phyloP scores from a whole-genome alignment of 768 basidiomycete genomes.

The Auricularia sp. region DNA sequence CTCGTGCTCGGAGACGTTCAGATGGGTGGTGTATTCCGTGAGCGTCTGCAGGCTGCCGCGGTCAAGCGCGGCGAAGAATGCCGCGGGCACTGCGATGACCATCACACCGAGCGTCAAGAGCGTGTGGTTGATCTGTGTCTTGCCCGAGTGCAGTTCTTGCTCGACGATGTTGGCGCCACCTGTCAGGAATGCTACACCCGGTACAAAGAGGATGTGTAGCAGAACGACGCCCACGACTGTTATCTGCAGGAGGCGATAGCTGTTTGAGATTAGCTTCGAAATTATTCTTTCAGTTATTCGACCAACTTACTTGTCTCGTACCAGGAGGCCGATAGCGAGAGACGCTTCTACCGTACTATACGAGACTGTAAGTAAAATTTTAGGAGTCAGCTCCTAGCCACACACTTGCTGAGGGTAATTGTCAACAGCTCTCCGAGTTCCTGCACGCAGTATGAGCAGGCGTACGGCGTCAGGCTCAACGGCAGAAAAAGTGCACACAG shows the following conservation, averaged over 20 bases:
- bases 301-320: constrained; percentile 29
- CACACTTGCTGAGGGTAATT: constrained; percentile 14
- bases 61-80: not conserved
- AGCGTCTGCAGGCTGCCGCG: not conserved
- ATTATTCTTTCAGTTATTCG: too few relatives aligned
- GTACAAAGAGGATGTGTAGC: constrained; percentile 60
- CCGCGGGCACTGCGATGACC: not conserved
- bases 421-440: not conserved
- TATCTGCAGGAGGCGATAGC: not conserved
- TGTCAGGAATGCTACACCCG: constrained; percentile 58
- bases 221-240: constrained; percentile 47
- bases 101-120: constrained; percentile 61
- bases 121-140: constrained; percentile 55
- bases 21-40: constrained; percentile 35
- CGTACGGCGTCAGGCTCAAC: not conserved
- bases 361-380: constrained; percentile 27
- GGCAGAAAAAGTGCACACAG: constrained; percentile 10
- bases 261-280: not conserved
- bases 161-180: constrained; percentile 56
- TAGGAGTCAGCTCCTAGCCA: constrained; percentile 40
- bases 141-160: constrained; percentile 55
- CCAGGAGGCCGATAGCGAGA: constrained; percentile 54
- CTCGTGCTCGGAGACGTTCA: constrained; percentile 37
- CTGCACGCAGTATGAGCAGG: not conserved
- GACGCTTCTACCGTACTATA: constrained; percentile 59